Conservation (phyloP, 2,329 filamentous ascomycete genomes). For the Neonectria neomacrospora region DNA sequence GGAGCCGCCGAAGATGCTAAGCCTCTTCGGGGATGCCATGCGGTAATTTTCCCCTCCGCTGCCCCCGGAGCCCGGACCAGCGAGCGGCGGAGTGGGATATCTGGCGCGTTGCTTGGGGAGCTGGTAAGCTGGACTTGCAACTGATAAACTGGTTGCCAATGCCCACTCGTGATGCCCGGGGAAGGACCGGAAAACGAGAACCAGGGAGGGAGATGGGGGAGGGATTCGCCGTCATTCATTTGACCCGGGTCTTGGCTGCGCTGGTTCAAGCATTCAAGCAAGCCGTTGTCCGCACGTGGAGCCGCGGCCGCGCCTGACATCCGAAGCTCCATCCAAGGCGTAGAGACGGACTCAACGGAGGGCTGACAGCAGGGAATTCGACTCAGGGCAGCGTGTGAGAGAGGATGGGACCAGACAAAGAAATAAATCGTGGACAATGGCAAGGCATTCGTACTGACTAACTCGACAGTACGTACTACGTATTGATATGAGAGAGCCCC, state of each 20-base stretch:
- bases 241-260: conserved; percentile 4
- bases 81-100: conserved; percentile 18
- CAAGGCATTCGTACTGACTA: background rate
- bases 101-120: background rate
- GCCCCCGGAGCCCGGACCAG: conserved; percentile 39
- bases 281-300: conserved; percentile 17
- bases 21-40: conserved; percentile 37
- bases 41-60: conserved; percentile 39
- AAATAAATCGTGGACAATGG: background rate
- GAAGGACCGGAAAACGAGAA: conserved; percentile 35
- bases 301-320: conserved; percentile 30
- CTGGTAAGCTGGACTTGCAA: conserved; percentile 14
- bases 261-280: background rate
- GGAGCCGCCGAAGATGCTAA: conserved; percentile 37
- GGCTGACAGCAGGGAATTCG: background rate
- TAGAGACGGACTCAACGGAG: background rate
- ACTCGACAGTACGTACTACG: background rate
- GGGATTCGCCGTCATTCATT: conserved; percentile 15
- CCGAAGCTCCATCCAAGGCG: conserved; percentile 25
- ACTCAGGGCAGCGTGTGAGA: background rate
- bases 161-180: conserved; percentile 31
- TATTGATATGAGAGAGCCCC: background rate
- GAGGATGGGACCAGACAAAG: background rate
- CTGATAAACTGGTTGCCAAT: conserved; percentile 19
- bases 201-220: conserved; percentile 21